Base-by-base conservation (phyloP, 2,329 filamentous ascomycete species). In the Claviceps pazoutovae region DNA sequence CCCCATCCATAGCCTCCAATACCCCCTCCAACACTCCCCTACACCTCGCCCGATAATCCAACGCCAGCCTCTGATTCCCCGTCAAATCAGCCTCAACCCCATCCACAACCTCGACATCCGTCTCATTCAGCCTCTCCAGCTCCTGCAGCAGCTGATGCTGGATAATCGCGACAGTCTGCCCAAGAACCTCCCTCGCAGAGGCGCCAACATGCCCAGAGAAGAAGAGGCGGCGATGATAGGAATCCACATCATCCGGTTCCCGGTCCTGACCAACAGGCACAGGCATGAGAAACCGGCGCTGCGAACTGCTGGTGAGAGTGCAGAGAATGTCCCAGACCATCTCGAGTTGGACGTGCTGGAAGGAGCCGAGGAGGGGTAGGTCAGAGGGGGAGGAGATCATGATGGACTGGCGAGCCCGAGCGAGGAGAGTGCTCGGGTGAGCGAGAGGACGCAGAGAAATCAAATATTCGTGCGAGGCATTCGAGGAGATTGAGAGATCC, bases 301-400 rank as follows among this genome's bases (percentile, higher is more conserved):
- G 63, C 48, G 61, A 66, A 42, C 58, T 61, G n/a, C 60, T 68
- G 51, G 63, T 67, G 19, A 71, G 66, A 0, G 65, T 63, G 50
- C 62, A 62, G 44, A 71, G 64, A 1, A 80, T 68, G 51, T 78
- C 72, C 64, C 72, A 73, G 5, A 78, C 66, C 59, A 81, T 72
- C 6, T 71, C 69, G 48, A 75, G 73, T 58, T 79, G 75, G 7
- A 80, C 68, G 53, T 78, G 73, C 5, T 68, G 64, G 51, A 79
- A 76, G 4, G 67, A 66, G 2, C 66, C 61, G 3, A 72, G 61
- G 1, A 66, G 46, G 48, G 6, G 55, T 51, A 16, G 52, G 30
- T 34, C 30, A 52, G 0, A 60, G 53, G n/a, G 61, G 52, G 5
- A 67, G 57, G n/a, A 61, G 61, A 19, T 19, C 19, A 19, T 2